Conservation (phyloP, 176 grass and related monocot genomes). For the Avena eriantha region DNA sequence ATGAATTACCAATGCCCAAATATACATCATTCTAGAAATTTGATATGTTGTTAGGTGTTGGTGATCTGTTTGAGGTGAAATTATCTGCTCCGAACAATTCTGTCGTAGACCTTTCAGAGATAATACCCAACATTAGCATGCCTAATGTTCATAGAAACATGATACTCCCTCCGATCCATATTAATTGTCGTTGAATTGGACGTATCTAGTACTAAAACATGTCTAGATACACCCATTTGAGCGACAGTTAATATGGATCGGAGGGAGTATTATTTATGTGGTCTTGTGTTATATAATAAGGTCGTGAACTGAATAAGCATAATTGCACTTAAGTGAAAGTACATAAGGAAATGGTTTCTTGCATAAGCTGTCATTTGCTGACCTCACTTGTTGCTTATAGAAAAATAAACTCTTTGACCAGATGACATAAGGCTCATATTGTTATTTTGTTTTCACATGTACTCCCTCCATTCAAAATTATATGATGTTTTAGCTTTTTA, state of each 20-base stretch:
- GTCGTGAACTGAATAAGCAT: background rate
- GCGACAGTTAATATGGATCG: too few relatives aligned
- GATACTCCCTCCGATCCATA: too few relatives aligned
- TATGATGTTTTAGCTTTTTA: too few relatives aligned
- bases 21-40: background rate
- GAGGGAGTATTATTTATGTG: background rate
- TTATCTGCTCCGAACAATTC: constrained; percentile 9
- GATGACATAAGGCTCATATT: background rate
- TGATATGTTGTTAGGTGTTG: background rate
- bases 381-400: background rate
- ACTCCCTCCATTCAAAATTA: too few relatives aligned
- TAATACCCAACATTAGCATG: background rate
- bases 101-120: constrained; percentile 2
- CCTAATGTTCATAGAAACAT: background rate
- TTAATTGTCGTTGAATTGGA: too few relatives aligned
- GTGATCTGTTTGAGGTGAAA: constrained; percentile 22
- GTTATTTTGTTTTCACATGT: background rate
- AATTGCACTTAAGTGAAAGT: background rate
- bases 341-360: background rate
- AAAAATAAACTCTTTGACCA: background rate
- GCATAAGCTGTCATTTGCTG: background rate
- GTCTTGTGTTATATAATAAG: background rate
- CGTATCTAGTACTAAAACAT: too few relatives aligned
- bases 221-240: too few relatives aligned
- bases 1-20: background rate